phyloP scores from a whole-genome alignment of 1,139 yeast genomes.

The Yamadazyma diospyri region DNA sequence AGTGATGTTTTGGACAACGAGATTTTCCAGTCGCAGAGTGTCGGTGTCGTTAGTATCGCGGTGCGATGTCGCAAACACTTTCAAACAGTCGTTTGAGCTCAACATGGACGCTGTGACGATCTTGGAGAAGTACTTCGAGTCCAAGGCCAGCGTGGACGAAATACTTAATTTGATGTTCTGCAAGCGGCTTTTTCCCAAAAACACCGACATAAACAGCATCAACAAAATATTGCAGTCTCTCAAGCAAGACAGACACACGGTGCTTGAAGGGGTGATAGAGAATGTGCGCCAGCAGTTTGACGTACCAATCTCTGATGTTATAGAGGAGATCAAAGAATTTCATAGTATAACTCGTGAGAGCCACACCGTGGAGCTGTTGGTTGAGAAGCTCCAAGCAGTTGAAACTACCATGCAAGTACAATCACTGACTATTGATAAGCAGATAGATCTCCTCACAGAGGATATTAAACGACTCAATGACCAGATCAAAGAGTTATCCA shows the following conservation, averaged over 20 bases:
- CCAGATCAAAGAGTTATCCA: slow-evolving; percentile 5
- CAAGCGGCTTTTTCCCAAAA: slow-evolving; percentile 17
- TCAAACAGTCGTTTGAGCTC: too few relatives aligned
- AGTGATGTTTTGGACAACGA: background rate
- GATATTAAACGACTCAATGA: slow-evolving; percentile 16
- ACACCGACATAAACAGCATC: slow-evolving; percentile 12
- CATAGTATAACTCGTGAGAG: slow-evolving; percentile 4
- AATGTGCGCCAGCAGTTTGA: slow-evolving; percentile 21
- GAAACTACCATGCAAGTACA: slow-evolving; percentile 8
- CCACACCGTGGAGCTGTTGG: slow-evolving; percentile 14
- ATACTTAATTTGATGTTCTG: slow-evolving; percentile 7
- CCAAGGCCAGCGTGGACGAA: slow-evolving; percentile 11
- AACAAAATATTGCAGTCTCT: slow-evolving; percentile 9
- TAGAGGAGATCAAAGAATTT: slow-evolving; percentile 7
- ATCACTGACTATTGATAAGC: slow-evolving; percentile 12
- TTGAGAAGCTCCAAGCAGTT: slow-evolving; percentile 15
- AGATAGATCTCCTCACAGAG: slow-evolving; percentile 15
- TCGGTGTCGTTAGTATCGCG: background rate
- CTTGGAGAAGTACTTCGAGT: slow-evolving; percentile 11
- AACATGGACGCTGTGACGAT: slow-evolving; percentile 11
- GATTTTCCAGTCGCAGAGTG: background rate
- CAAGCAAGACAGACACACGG: slow-evolving; percentile 18
- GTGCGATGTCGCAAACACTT: background rate
- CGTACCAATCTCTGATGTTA: slow-evolving; percentile 18
- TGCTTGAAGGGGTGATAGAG: slow-evolving; percentile 12